Evolutionary conservation across 306 rosid species (phyloP), one percentile per base, ranked within the genome.

Genomic region (Trifolium repens): DNA sequence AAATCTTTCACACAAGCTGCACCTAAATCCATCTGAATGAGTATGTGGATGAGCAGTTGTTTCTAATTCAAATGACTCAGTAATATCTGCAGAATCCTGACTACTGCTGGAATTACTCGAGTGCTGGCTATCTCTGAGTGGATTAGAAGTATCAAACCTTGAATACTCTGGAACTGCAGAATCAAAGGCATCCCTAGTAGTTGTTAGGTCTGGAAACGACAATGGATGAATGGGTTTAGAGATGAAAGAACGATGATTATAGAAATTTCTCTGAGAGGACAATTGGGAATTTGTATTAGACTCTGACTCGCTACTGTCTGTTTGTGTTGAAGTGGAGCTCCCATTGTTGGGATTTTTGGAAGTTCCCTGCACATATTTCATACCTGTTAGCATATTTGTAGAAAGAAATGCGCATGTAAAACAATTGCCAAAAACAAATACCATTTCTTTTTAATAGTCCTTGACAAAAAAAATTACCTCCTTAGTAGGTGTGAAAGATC

Each of bases 21-120:
- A 94, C 50, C 87, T 88, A 47, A 80, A 85, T 81, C 89, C 85
- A 79, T 84, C 88, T 44, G 90, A 81, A 40, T 68, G 79, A 72
- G 71, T 80, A 16, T 74, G 71, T 26, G 58, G 57, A 58, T 39
- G 79, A 42, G 63, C 57, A 43, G 60, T 77, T 67, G 79, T 72
- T 88, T 91, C 91, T n/a, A 86, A 79, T 65, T 92, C 93, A 78
- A 92, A 84, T 58, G 89, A 83, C 85, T 84, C 90, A 0, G 93
- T 85, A 67, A 86, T 83, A 74, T 92, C 97, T 1, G 90, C 91
- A 79, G 87, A 89, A 78, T 94, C 97, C 71, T 85, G 76, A 76
- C 88, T 88, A 84, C 93, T 90, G 82, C 97, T 88, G 52, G 89
- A 89, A 77, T 93, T 90, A 83, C 99, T 90, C 88, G 90, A 84